Evolutionary conservation across 2,329 filamentous ascomycete genomes (phyloP), one percentile per base, ranked within the genome.

Genomic region (Ascochyta viciae-villosae): DNA sequence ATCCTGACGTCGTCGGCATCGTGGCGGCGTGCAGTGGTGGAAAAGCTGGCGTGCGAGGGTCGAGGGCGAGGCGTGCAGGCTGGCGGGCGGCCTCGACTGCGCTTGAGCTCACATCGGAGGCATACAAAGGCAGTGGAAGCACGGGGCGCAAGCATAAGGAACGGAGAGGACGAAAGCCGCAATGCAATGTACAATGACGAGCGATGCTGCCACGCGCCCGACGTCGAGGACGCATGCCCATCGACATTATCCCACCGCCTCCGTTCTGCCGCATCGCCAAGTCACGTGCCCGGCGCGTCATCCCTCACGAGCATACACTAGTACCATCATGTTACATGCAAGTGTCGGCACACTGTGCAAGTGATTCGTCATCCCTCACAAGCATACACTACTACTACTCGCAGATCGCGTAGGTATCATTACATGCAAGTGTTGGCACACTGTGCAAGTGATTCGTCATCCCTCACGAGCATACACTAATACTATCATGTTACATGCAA

Each of bases 81-180:
- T 43, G 58, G 58, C 13, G 64, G 62, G 16, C 65, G 69, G 48
- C 61, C 65, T 48, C 65, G 27, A 7, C 27, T 29, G 27, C 7
- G 63, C 49, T 62, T 64, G 37, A 75, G 65, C 63, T 75, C 72
- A 70, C 75, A 77, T 62, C 71, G 71, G 38, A 76, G 58, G 70
- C 74, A 77, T 62, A 76, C 64, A 49, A 73, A 75, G 62, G 74
- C 73, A 64, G 66, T 65, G 53, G 73, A 67, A 52, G 70, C 64
- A 59, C 70, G 68, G 50, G 66, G 65, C 49, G 70, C 69, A 67
- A 76, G 71, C 75, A 77, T 77, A 65, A 60, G 63, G 66, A 63
- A 31, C 24, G 37, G 27, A 29, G 9, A 46, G 53, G 39, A 27
- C 27, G 15, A n/a, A 45, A 46, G 37, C 49, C 55, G 52, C 33